These are phyloP conservation scores for Aspergillus incahuasiensis DNA, from an alignment of 495 filamentous ascomycete genomes.

Conservation along the genomic window DNA sequence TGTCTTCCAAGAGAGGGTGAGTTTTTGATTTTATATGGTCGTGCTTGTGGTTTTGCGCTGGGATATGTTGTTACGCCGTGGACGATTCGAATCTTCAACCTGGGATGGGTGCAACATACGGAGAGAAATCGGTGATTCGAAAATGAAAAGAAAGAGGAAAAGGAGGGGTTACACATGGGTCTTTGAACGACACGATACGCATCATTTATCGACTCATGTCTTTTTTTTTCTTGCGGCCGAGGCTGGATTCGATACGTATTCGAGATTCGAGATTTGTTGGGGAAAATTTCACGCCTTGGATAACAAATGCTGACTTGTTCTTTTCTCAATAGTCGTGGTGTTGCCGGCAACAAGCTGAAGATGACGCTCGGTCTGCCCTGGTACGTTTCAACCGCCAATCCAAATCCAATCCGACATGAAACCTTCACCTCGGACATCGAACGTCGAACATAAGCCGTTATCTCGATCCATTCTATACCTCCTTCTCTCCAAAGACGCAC, in stretches of 20 bases:
- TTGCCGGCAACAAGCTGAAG: constrained; percentile 99
- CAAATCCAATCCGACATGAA: neutral
- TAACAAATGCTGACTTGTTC: constrained; percentile 25
- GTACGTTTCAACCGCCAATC: constrained; percentile 57
- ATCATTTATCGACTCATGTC: neutral
- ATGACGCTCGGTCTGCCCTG: constrained; percentile 99
- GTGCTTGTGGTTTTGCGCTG: neutral
- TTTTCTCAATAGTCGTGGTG: constrained; percentile 58
- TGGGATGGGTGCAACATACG: neutral
- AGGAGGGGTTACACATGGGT: neutral
- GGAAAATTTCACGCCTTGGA: neutral
- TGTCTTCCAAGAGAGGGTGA: constrained; percentile 58
- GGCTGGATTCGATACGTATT: neutral
- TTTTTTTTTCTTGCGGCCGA: neutral
- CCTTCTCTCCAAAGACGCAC: neutral
- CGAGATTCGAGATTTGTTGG: neutral
- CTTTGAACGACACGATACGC: neutral
- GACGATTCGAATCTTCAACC: neutral
- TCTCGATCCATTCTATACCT: neutral
- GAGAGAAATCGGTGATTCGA: neutral
- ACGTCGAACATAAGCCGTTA: neutral
- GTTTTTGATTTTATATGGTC: constrained; percentile 17
- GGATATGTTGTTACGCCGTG: neutral
- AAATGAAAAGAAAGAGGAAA: neutral
- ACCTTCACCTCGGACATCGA: neutral